Evolutionary conservation across 441 rosid genomes (phyloP).

Genomic region (Syzygium syzygioides): DNA sequence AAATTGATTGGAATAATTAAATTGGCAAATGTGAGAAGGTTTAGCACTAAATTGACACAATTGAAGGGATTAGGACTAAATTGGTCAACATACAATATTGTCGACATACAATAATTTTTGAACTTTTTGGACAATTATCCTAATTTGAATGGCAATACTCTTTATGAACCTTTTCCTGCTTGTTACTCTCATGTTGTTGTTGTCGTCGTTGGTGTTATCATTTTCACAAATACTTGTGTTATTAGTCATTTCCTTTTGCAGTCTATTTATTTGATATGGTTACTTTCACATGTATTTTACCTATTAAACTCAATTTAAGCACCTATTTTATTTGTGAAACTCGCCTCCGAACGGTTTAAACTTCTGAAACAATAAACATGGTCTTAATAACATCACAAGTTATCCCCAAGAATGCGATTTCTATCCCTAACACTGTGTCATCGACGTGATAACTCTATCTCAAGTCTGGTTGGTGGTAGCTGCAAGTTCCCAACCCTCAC

Average conservation of each 20-base stretch:
- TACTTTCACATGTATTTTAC: background rate
- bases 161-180: background rate
- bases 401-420: background rate
- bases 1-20: fast-evolving
- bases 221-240: background rate
- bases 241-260: background rate
- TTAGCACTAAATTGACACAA: background rate
- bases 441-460: background rate
- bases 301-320: background rate
- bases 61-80: background rate
- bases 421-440: background rate
- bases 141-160: background rate
- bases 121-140: background rate
- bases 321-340: background rate
- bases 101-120: background rate
- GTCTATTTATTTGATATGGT: background rate
- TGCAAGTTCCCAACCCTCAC: background rate
- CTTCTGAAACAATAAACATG: background rate
- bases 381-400: background rate
- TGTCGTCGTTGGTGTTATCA: background rate
- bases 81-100: background rate
- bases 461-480: background rate
- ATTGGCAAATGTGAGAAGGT: background rate
- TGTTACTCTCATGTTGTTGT: background rate
- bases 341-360: background rate